These are phyloP conservation scores for Sphaerulina musiva DNA, from an alignment of 2,329 filamentous ascomycete species.

Conservation along the genomic window DNA sequence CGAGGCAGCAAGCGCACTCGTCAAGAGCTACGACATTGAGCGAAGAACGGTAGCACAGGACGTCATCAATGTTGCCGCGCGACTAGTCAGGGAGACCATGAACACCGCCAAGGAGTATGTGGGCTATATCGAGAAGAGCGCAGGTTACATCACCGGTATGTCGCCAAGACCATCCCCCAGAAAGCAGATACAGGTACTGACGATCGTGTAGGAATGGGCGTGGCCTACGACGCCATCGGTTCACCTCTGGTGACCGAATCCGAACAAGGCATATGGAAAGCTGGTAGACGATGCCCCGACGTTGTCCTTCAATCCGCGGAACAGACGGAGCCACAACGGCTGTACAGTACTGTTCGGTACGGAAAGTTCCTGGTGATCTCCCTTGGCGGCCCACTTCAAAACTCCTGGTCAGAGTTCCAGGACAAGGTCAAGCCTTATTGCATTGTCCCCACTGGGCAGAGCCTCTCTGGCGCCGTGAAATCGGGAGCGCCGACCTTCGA, in stretches of 20 bases:
- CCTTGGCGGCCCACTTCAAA: background rate
- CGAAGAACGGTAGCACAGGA: conserved; percentile 9
- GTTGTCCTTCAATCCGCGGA: background rate
- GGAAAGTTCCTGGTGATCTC: conserved; percentile 7
- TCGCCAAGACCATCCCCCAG: background rate
- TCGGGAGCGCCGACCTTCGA: background rate
- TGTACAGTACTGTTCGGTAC: conserved; percentile 6
- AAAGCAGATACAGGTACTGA: background rate
- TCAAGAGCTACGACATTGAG: conserved; percentile 11
- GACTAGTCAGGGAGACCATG: conserved; percentile 9
- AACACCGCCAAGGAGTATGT: conserved; percentile 12
- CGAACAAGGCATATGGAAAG: conserved; percentile 7
- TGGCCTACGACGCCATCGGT: conserved; percentile 2
- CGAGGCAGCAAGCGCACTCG: background rate
- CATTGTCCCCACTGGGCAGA: background rate
- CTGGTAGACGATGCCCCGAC: conserved; percentile 7
- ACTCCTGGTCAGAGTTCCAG: background rate
- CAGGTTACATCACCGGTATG: conserved; percentile 10
- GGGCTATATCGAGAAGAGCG: conserved; percentile 11
- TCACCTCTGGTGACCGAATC: conserved; percentile 3
- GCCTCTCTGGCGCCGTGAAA: background rate
- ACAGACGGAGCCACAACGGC: background rate
- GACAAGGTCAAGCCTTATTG: background rate
- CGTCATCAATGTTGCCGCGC: conserved; percentile 11
- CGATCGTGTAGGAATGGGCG: conserved; percentile 2